A percentile compares a stretch with the other conserved stretches of the same genome.
Conservation (phyloP, 768 basidiomycete species). For the Boletus rufocinnamomeus region DNA sequence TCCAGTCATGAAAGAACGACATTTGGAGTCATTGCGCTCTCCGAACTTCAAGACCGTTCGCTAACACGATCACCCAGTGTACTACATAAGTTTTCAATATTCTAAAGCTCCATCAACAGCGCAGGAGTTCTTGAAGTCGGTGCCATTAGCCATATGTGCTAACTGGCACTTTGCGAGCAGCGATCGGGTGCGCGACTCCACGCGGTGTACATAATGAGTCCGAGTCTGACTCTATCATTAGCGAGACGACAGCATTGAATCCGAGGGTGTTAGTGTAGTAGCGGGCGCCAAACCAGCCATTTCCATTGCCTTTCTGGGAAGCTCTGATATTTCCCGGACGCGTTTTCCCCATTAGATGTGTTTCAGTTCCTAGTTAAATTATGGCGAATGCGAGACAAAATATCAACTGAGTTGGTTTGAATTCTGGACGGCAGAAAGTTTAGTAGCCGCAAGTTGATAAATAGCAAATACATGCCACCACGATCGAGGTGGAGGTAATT, state of each 20-base stretch:
- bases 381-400: not conserved
- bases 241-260: not conserved
- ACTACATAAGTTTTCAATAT: not conserved
- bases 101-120: not conserved
- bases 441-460: not conserved
- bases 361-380: not conserved
- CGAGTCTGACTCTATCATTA: not conserved
- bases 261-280: not conserved
- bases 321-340: not conserved
- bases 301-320: not conserved
- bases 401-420: not conserved
- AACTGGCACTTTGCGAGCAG: not conserved
- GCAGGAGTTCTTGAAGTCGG: not conserved
- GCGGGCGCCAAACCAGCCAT: not conserved
- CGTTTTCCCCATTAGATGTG: not conserved
- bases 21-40: not conserved
- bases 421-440: not conserved
- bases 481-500: no score
- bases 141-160: not conserved
- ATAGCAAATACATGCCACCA: not conserved
- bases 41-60: not conserved
- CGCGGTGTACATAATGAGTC: not conserved
- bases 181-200: not conserved
- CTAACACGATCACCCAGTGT: not conserved
- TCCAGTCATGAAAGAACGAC: not conserved